Evolutionary conservation across 1,284 basidiomycete species (phyloP), one percentile per base, ranked within the genome.

Genomic region (Farysia itapuensis): DNA sequence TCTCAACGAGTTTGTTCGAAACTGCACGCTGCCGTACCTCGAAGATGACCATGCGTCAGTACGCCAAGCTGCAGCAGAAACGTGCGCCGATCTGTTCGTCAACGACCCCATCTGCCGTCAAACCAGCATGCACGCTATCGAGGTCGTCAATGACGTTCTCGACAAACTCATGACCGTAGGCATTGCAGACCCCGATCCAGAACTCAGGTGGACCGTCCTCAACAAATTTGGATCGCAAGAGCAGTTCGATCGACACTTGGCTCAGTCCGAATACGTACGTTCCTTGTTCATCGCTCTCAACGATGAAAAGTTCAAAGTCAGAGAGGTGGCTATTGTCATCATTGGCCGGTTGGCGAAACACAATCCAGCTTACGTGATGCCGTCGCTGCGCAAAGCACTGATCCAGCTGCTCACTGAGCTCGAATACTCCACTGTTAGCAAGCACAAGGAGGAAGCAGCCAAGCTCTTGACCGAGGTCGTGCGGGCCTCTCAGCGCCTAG

Each of bases 281-380:
- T 94, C 90, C 11, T 81, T 99, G 14, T 98, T 98, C 79, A 92
- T 98, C 59, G 96, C 94, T 0, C 82, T 98, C 46, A 98, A 98
- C 74, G 95, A 99, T 70, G 95, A 98, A 74, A 87, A 89, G 6
- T 97, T 95, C 78, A 86, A 87, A 39, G 97, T 96, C 72, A 85
- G 95, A 15, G 85, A 92, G 35, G 86, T 88, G 11, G 94, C 94
- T 4, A 91, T 98, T 35, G 81, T 81, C 20, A 84, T 98, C 60
- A 96, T 99, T 63, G 95, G 95, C 3, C 86, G 95, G 21, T 83
- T 99, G 20, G 90, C 94, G 2, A 85, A 87, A 70, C 89, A 96
- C 79, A 99, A 98, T 71, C 95, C 95, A 0, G 95, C 95, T 26
- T 96, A 97, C 79, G 93, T 98, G 24, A 97, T 99, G 89, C 94